Evolutionary conservation across 495 filamentous ascomycete species (phyloP).

Genomic region (Pyrenopolyporus hunteri): DNA sequence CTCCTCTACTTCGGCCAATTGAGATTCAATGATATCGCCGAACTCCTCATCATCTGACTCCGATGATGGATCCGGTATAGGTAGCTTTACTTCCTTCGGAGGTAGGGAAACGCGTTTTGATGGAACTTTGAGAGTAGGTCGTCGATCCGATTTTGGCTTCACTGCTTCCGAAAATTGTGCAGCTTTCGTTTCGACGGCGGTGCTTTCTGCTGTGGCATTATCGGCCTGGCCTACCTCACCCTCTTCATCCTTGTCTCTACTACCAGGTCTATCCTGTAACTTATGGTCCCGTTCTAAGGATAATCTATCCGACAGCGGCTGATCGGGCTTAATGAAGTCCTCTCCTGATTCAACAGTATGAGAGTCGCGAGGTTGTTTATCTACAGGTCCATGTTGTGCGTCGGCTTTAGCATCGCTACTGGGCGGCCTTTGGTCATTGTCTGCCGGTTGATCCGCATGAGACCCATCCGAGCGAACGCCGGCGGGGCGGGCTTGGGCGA

Average conservation of each 20-base stretch:
- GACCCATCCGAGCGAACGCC: constrained; percentile 49
- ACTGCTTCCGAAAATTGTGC: neutral
- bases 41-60: constrained; percentile 62
- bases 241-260: constrained; percentile 9
- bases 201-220: neutral
- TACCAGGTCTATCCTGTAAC: constrained; percentile 19
- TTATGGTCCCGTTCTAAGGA: constrained; percentile 47
- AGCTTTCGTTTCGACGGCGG: neutral
- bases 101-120: constrained; percentile 39
- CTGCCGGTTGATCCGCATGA: constrained; percentile 50
- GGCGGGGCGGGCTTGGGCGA: constrained; percentile 48
- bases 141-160: constrained; percentile 17
- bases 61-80: constrained; percentile 45
- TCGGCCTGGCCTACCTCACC: constrained; percentile 7
- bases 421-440: constrained; percentile 48
- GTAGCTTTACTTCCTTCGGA: constrained; percentile 33
- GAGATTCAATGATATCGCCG: constrained; percentile 55
- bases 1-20: constrained; percentile 50
- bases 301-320: constrained; percentile 48
- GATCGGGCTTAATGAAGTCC: constrained; percentile 40
- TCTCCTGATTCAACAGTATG: constrained; percentile 46
- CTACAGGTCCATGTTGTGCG: constrained; percentile 31
- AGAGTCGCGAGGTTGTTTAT: constrained; percentile 42
- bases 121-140: constrained; percentile 23
- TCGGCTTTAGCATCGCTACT: constrained; percentile 56